Base-by-base conservation (phyloP, 495 filamentous ascomycete species). In the Extremus antarcticus region DNA sequence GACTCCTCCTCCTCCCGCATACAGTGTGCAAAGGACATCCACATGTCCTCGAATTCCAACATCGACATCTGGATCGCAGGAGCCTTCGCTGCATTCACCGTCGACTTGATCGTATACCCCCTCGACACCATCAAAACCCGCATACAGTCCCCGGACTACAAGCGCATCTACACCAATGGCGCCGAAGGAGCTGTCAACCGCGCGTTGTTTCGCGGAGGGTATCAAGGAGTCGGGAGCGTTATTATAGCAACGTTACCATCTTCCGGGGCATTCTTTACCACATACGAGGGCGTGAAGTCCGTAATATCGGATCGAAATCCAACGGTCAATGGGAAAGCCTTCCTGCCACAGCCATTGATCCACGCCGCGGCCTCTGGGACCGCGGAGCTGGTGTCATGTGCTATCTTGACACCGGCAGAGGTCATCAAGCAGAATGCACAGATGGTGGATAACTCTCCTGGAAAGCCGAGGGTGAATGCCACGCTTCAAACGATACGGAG, bases 391-490 rank as follows among this genome's bases (percentile, higher is more conserved):
- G 85, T 88, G 2, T 88, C 87, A 3, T 95, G 90, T 64, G 71
- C 84, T 24, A 85, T 96, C 49, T 77, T 95, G 40, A 91, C 90
- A 0, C 90, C 90, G 0, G 86, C 89, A 38, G 90, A 96, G 66
- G 87, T 94, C 9, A 74, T 95, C 38, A 96, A 96, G 70, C 90
- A 95, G 60, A 94, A 95, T 68, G 87, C 90, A 1, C 90, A 96
- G 67, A 84, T 94, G 71, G 63, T 72, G 3, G 75, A 74, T 1
- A 70, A 51, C 21, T 59, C 52, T 1, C 43, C 57, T 56, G 32
- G 17, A 47, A 40, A 32, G 2, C 52, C 53, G n/a, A 50, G 38
- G 25, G 53, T 32, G 3, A 72, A 69, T 59, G 69, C 74, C 4
- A 81, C 80, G 24, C 56, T 80, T 0, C 76, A 78, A 54, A 78